Evolutionary conservation across 176 grass and related monocot genomes (phyloP).

Genomic region (Rhipidocladum racemiflorum): DNA sequence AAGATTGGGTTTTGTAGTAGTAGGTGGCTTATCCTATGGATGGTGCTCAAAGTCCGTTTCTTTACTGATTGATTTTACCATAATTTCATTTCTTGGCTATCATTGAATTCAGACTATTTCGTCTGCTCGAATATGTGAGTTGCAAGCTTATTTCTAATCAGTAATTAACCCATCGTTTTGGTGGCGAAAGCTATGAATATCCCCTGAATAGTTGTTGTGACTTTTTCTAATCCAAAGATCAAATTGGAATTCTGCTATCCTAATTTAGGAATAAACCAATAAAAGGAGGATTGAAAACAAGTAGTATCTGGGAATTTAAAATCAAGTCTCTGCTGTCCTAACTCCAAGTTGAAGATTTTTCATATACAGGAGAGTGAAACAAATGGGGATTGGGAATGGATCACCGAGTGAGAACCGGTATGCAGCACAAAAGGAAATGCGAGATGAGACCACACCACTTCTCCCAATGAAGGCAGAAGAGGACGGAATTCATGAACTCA

Average conservation of each 20-base stretch:
- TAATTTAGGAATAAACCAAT: background rate
- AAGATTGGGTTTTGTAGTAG: background rate
- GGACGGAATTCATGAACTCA: conserved; percentile 34
- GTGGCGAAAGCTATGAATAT: background rate
- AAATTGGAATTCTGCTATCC: background rate
- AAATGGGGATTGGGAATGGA: conserved; percentile 40
- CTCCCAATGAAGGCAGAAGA: conserved; percentile 42
- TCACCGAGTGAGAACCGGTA: background rate
- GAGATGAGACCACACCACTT: conserved; percentile 44
- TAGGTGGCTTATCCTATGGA: background rate
- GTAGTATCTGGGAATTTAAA: background rate
- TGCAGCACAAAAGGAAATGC: conserved; percentile 9
- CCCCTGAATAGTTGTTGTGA: background rate
- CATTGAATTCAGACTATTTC: background rate
- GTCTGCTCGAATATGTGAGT: background rate
- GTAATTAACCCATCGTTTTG: background rate
- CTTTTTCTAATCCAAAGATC: background rate
- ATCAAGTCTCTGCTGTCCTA: background rate
- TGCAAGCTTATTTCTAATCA: background rate
- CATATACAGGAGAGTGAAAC: conserved; percentile 7
- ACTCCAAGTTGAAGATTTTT: background rate
- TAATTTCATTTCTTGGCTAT: background rate
- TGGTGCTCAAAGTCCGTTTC: background rate
- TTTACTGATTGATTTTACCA: background rate
- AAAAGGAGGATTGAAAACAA: background rate